phyloP scores from a whole-genome alignment of 495 filamentous ascomycete species.

The Delitschia confertaspora region DNA sequence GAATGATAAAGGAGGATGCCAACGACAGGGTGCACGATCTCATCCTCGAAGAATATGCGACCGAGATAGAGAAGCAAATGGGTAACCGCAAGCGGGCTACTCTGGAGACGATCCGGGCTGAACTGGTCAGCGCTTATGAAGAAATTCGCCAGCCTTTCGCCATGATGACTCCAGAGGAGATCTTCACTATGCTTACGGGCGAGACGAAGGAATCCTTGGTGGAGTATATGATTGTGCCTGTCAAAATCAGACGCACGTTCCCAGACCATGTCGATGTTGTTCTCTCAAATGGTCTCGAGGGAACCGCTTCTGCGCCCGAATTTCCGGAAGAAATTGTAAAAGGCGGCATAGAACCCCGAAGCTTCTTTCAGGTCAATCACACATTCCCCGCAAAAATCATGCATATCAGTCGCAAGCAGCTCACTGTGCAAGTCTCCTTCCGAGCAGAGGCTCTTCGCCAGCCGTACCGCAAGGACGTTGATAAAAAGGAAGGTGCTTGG shows the following conservation, averaged over 20 bases:
- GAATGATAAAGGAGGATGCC: slow-evolving; percentile 80
- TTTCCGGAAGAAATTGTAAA: slow-evolving; percentile 51
- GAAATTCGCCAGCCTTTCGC: slow-evolving; percentile 79
- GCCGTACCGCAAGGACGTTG: slow-evolving; percentile 54
- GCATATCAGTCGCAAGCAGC: slow-evolving; percentile 71
- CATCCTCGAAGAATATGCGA: slow-evolving; percentile 91
- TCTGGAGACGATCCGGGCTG: slow-evolving; percentile 89
- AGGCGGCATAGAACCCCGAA: slow-evolving; percentile 43
- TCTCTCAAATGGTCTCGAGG: slow-evolving; percentile 89
- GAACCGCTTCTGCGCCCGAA: slow-evolving; percentile 65
- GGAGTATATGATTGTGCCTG: slow-evolving; percentile 84
- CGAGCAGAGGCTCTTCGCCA: slow-evolving; percentile 67
- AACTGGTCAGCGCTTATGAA: slow-evolving; percentile 86
- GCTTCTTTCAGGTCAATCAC: slow-evolving; percentile 61
- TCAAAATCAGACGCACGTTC: slow-evolving; percentile 77
- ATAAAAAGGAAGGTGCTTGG: slow-evolving; percentile 74
- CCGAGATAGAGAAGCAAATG: slow-evolving; percentile 86
- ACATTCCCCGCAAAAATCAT: slow-evolving; percentile 80
- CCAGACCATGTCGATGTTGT: slow-evolving; percentile 87
- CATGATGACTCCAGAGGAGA: slow-evolving; percentile 61
- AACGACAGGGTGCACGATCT: slow-evolving; percentile 94
- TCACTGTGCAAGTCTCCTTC: slow-evolving; percentile 73
- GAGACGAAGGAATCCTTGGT: slow-evolving; percentile 76
- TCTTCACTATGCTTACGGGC: slow-evolving; percentile 95
- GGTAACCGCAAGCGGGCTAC: slow-evolving; percentile 93